These are phyloP conservation scores for Kazachstania bromeliacearum DNA, from an alignment of 805 yeast genomes.

Conservation along the genomic window DNA sequence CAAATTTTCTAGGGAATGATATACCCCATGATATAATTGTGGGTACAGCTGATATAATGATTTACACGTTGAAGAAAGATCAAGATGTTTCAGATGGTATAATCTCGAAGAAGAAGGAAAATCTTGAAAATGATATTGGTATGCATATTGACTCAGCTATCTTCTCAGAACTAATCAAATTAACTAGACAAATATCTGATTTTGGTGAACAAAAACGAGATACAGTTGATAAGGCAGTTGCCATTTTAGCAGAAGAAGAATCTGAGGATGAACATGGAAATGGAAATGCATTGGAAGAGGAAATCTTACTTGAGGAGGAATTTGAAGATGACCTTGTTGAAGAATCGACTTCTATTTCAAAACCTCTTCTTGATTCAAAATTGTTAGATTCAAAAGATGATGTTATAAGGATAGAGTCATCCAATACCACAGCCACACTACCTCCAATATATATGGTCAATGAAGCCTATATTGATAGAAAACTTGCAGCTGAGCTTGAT, in stretches of 20 bases:
- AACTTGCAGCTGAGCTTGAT: constrained; percentile 30
- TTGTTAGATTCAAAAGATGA: constrained; percentile 7
- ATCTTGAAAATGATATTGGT: constrained; percentile 40
- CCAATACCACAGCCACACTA: not conserved
- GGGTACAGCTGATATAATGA: constrained; percentile 22
- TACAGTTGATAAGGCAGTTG: constrained; percentile 33
- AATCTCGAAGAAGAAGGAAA: constrained; percentile 35
- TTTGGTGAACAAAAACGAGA: constrained; percentile 23
- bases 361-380: not conserved
- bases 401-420: constrained; percentile 3
- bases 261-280: constrained; percentile 17
- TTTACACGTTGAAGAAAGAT: constrained; percentile 14
- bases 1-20: constrained; percentile 50
- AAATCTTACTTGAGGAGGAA: too few relatives aligned
- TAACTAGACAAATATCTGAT: constrained; percentile 44
- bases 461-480: constrained; percentile 46
- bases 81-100: constrained; percentile 11
- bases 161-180: constrained; percentile 36
- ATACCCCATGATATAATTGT: constrained; percentile 63
- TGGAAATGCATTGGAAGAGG: constrained; percentile 9
- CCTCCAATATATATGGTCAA: constrained; percentile 34
- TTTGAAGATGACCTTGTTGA: too few relatives aligned
- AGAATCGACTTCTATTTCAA: too few relatives aligned
- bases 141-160: constrained; percentile 26
- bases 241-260: constrained; percentile 35